Base-by-base conservation (phyloP, 768 basidiomycete genomes). In the Amanita thiersii region DNA sequence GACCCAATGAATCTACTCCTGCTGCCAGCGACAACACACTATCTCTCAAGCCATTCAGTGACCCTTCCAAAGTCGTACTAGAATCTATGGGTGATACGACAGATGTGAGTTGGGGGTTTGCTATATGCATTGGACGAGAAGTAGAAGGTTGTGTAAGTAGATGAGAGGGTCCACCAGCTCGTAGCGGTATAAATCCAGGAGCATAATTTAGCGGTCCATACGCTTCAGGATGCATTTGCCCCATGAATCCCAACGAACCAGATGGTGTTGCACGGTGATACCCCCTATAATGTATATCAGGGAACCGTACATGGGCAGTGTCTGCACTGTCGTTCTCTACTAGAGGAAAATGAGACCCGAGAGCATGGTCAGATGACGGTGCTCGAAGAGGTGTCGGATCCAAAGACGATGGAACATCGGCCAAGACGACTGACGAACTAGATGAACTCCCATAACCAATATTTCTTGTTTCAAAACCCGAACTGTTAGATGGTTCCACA, bases 21-120 rank as follows among this genome's bases (percentile, higher is more conserved):
- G 68, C 59, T n/a, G 74, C 69, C n/a, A 84, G 61, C 8, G 73
- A 60, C 37, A 76, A 68, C 25, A 87, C 53, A 38, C 78, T 77
- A 26, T 75, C 77, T 33, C 79, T 68, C 39, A 86, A 58, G 14
- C 75, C 70, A 3, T 53, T 55, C 17, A 86, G 56, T 17, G 81
- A 66, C n/a, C 74, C 78, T 47, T 81, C 78, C 12, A 86, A 61
- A 12, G 77, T 71, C n/a, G 71, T 68, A 33, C 69, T 69, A 7
- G 81, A 57, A 50, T 83, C 73, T 25, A 86, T 52, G 5, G 84
- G 83, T 9, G 82, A 77, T 21, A 83, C 68, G 24, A 54, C 44
- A 9, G 47, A 45, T 31, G 46, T 43, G 2, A 38, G 45, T 19
- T 12, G 38, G 52, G 2, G 60, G 64, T n/a, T 60, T 56, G 50